Evolutionary conservation across 1,139 yeast species (phyloP).

Genomic region (Williopsis jadinii): DNA sequence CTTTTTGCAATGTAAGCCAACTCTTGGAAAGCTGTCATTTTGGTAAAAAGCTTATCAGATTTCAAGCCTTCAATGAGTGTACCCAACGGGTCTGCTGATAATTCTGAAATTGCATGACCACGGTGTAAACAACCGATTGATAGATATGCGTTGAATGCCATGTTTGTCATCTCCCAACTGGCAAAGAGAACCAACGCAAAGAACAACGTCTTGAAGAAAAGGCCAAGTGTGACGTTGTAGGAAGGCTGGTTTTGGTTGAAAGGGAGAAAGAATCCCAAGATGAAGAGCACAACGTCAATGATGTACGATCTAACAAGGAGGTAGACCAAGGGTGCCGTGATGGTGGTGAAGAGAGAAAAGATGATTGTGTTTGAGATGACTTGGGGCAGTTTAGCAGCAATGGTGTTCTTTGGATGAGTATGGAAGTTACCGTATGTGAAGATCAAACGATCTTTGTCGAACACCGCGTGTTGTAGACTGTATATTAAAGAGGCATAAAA

Average conservation of each 20-base stretch:
- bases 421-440: constrained; percentile 35
- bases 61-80: constrained; percentile 71
- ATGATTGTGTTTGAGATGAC: constrained; percentile 33
- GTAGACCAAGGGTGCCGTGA: constrained; percentile 43
- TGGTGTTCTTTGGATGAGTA: constrained; percentile 31
- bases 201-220: constrained; percentile 32
- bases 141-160: constrained; percentile 64
- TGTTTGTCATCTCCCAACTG: constrained; percentile 58
- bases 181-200: constrained; percentile 35
- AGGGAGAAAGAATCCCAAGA: constrained; percentile 24
- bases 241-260: constrained; percentile 32
- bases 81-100: constrained; percentile 65
- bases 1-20: constrained; percentile 53
- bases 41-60: constrained; percentile 46
- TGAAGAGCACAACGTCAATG: constrained; percentile 32
- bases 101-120: constrained; percentile 59
- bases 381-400: constrained; percentile 26
- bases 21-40: constrained; percentile 70
- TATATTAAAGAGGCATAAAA: constrained; percentile 40
- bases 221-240: constrained; percentile 32
- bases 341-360: constrained; percentile 27
- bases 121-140: constrained; percentile 79
- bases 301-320: constrained; percentile 35
- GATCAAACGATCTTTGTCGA: constrained; percentile 54
- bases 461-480: constrained; percentile 44